Conservation (phyloP, 2,329 filamentous ascomycete species). For the Talaromyces verruculosus region DNA sequence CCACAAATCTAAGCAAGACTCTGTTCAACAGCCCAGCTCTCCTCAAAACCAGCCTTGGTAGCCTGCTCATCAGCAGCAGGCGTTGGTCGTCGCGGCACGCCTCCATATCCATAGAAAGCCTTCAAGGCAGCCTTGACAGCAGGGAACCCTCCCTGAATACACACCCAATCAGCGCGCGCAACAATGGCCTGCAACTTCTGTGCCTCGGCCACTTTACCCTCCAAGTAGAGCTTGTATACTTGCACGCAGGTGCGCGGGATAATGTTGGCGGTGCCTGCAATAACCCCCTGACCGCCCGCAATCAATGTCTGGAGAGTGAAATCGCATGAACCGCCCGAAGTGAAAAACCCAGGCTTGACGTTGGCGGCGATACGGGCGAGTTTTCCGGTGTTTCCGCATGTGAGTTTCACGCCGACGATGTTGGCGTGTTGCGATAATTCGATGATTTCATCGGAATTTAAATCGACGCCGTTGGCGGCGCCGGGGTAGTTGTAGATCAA, state of each 20-base stretch:
- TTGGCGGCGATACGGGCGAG: constrained; percentile 61
- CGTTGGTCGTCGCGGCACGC: constrained; percentile 68
- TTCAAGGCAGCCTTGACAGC: constrained; percentile 85
- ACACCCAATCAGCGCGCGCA: constrained; percentile 75
- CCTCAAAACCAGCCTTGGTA: constrained; percentile 40
- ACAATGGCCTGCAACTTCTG: constrained; percentile 74
- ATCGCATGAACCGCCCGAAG: constrained; percentile 83
- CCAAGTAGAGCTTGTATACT: constrained; percentile 72
- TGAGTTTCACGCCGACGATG: constrained; percentile 70
- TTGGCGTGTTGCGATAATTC: constrained; percentile 60
- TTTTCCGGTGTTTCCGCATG: constrained; percentile 73
- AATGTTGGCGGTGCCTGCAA: constrained; percentile 81
- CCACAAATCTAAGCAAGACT: constrained; percentile 23
- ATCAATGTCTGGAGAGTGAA: constrained; percentile 80
- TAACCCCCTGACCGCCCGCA: constrained; percentile 78
- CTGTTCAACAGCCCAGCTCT: constrained; percentile 41
- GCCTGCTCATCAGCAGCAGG: constrained; percentile 46
- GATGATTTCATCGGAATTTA: constrained; percentile 65
- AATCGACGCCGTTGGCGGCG: constrained; percentile 65
- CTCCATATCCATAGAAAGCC: constrained; percentile 78
- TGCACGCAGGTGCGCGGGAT: constrained; percentile 78
- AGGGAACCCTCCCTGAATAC: constrained; percentile 79
- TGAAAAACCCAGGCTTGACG: constrained; percentile 64
- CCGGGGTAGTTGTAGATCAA: constrained; percentile 73
- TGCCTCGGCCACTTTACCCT: constrained; percentile 74